Percentiles rank a stretch among this genome's conserved stretches.
These are phyloP conservation scores for Blastocystis hominis DNA, from an alignment of 352 stramenopile species.

Conservation along the genomic window DNA sequence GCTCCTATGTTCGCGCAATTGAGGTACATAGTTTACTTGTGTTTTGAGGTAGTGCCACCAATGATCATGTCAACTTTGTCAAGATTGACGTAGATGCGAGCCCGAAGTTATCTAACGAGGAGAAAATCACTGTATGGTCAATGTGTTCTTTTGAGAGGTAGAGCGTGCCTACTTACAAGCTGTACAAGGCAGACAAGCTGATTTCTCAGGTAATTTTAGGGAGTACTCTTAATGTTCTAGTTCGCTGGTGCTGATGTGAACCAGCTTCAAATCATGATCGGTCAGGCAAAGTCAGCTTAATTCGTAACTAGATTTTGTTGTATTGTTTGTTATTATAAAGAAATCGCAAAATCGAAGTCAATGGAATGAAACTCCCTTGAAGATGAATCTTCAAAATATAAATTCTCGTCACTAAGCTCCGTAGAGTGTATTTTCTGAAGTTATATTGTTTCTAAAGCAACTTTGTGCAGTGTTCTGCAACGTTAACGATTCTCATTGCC, in stretches of 20 bases:
- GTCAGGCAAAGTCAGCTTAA: conserved; percentile 8
- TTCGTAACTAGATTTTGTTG: background rate
- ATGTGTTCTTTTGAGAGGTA: background rate
- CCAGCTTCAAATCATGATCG: conserved; percentile 18
- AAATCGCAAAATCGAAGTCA: background rate
- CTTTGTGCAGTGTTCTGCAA: background rate
- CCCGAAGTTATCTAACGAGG: conserved; percentile 42
- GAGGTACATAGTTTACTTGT: background rate
- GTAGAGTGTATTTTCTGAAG: background rate
- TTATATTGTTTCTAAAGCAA: background rate
- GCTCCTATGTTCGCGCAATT: conserved; percentile 71
- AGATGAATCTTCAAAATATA: background rate
- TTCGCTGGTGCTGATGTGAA: conserved; percentile 38
- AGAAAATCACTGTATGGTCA: conserved; percentile 31
- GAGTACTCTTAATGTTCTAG: background rate
- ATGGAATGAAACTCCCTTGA: background rate
- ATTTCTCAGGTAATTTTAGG: background rate
- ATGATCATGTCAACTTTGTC: conserved; percentile 65
- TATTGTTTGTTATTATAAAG: conserved; percentile 10
- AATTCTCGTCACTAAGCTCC: background rate
- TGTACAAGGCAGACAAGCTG: conserved; percentile 46
- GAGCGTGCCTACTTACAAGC: conserved; percentile 42
- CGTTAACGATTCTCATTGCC: background rate
- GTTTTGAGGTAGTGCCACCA: conserved; percentile 60
- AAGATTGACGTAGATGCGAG: conserved; percentile 72